Conservation (phyloP, 352 stramenopile genomes). For the Phytophthora chlamydospora region DNA sequence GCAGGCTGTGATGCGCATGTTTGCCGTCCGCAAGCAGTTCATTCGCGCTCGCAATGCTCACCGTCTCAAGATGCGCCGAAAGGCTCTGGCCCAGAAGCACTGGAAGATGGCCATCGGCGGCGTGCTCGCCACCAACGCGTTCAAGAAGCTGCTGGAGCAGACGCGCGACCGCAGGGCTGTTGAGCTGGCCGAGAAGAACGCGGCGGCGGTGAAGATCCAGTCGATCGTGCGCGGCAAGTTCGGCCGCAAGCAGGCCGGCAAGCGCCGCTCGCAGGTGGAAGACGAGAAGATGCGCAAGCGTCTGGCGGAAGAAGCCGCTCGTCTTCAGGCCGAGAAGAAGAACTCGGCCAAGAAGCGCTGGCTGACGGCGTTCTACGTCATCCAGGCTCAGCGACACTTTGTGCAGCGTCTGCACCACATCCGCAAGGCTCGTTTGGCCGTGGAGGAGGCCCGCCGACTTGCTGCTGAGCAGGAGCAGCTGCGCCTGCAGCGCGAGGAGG, state of each 20-base stretch:
- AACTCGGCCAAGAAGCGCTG: constrained; percentile 84
- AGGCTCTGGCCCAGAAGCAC: constrained; percentile 72
- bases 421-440: constrained; percentile 76
- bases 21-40: constrained; percentile 85
- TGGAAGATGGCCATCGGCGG: constrained; percentile 73
- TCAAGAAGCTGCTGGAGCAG: constrained; percentile 64
- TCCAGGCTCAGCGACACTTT: constrained; percentile 84
- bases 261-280: constrained; percentile 65
- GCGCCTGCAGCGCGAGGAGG: constrained; percentile 68
- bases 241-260: constrained; percentile 73
- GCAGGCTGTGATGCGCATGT: constrained; percentile 88
- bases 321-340: constrained; percentile 66
- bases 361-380: constrained; percentile 65
- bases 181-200: constrained; percentile 50
- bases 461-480: constrained; percentile 73
- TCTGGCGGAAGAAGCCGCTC: constrained; percentile 74
- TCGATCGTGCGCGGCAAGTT: constrained; percentile 85
- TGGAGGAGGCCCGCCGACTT: constrained; percentile 77
- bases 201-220: constrained; percentile 76
- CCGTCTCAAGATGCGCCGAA: constrained; percentile 68
- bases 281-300: constrained; percentile 85
- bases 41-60: constrained; percentile 69
- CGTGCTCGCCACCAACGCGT: constrained; percentile 70
- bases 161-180: constrained; percentile 54
- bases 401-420: constrained; percentile 82